A percentile compares a stretch with the other conserved stretches of the same genome.
These are phyloP conservation scores for Chlorella sp. DNA, from an alignment of 139 green algal genomes.

Conservation along the genomic window DNA sequence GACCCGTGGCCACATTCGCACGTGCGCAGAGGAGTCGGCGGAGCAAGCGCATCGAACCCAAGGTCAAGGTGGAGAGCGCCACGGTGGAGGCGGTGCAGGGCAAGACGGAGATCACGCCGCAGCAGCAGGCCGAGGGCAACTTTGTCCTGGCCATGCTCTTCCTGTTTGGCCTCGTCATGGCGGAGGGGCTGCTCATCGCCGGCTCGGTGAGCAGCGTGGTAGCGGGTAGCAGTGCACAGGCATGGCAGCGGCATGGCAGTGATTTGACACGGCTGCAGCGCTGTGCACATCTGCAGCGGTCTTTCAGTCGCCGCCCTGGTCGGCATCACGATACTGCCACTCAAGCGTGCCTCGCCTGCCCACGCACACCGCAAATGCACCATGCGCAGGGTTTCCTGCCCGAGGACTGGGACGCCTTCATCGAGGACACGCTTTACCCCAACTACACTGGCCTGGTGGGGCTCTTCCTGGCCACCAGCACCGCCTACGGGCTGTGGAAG, in stretches of 20 bases:
- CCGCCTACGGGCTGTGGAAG: constrained; percentile 10
- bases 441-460: constrained; percentile 5
- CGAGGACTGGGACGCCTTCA: constrained; percentile 8
- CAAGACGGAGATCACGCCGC: neutral
- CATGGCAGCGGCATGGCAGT: no score
- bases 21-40: neutral
- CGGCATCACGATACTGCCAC: no score
- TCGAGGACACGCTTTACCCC: constrained; percentile 1
- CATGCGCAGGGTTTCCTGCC: constrained; percentile 9
- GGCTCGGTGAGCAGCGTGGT: constrained; percentile 12
- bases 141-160: constrained; percentile 3
- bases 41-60: neutral
- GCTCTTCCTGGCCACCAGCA: neutral
- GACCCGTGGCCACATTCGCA: no score
- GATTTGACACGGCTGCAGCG: no score
- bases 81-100: neutral
- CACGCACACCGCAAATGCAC: neutral
- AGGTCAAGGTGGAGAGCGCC: neutral
- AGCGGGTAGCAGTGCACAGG: no score
- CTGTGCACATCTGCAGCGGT: no score
- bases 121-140: neutral
- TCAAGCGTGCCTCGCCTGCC: neutral
- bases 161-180: constrained; percentile 1
- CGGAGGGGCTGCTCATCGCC: constrained; percentile 6
- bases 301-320: no score